Evolutionary conservation across 306 rosid species (phyloP).

Genomic region (Medicago ruthenica): DNA sequence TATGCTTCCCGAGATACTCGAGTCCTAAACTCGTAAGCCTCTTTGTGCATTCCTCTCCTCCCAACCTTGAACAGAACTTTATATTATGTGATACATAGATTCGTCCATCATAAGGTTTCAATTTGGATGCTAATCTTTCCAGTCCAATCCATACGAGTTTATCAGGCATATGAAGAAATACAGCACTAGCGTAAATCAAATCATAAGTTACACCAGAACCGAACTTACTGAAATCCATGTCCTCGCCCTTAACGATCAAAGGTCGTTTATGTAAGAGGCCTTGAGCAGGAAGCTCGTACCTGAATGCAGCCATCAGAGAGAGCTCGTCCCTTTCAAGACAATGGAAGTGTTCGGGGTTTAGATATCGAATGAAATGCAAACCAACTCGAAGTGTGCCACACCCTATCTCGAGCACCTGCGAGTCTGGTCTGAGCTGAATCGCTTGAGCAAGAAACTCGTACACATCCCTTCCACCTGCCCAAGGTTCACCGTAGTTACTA

Average conservation of each 20-base stretch:
- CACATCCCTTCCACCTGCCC: slow-evolving; percentile 97
- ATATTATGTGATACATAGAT: slow-evolving; percentile 87
- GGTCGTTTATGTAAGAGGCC: slow-evolving; percentile 89
- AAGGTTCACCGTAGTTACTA: slow-evolving; percentile 95
- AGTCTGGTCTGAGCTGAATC: slow-evolving; percentile 62
- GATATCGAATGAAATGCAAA: slow-evolving; percentile 80
- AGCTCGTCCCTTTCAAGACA: slow-evolving; percentile 96
- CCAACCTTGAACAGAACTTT: slow-evolving; percentile 82
- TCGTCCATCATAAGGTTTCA: slow-evolving; percentile 75
- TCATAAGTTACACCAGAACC: slow-evolving; percentile 61
- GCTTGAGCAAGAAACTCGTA: slow-evolving; percentile 82
- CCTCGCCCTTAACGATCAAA: slow-evolving; percentile 75
- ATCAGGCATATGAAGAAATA: slow-evolving; percentile 93
- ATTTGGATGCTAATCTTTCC: slow-evolving; percentile 69
- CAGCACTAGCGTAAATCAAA: slow-evolving; percentile 93
- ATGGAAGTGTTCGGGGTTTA: slow-evolving; percentile 69
- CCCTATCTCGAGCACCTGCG: slow-evolving; percentile 79
- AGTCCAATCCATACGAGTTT: slow-evolving; percentile 86
- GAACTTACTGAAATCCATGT: slow-evolving; percentile 78
- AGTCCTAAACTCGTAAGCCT: slow-evolving; percentile 75
- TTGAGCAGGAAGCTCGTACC: slow-evolving; percentile 94
- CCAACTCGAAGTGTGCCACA: slow-evolving; percentile 97
- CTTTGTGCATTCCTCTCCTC: slow-evolving; percentile 84
- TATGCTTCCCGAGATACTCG: slow-evolving; percentile 74
- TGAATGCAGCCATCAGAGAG: slow-evolving; percentile 83